Evolutionary conservation across 225 moss, liverwort and hornwort species (phyloP).

Genomic region (Marchantia polymorpha): DNA sequence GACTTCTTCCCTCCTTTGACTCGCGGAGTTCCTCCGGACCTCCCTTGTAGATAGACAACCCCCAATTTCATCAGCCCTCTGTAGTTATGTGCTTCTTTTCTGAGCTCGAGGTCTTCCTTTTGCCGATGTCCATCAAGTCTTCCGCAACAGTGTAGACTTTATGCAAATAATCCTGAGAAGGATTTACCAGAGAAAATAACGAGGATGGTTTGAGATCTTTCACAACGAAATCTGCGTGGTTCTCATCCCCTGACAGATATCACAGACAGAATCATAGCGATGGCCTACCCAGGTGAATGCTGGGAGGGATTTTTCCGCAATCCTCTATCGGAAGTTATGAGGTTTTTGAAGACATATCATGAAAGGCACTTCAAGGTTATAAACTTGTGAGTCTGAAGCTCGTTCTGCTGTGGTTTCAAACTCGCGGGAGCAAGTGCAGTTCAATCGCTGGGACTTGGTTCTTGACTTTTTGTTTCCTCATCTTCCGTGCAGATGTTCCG

Average conservation of each 20-base stretch:
- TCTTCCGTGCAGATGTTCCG: slow-evolving; percentile 47
- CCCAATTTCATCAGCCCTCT: neutral
- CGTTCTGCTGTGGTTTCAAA: neutral
- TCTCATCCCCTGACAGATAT: slow-evolving; percentile 39
- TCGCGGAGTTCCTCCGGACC: no score
- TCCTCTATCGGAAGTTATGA: slow-evolving; percentile 55
- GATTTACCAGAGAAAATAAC: neutral
- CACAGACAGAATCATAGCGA: slow-evolving; percentile 56
- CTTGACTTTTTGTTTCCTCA: slow-evolving; percentile 2
- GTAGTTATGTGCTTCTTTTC: neutral
- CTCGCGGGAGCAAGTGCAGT: neutral
- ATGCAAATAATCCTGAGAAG: neutral
- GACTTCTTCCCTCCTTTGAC: neutral
- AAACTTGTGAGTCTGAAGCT: slow-evolving; percentile 55
- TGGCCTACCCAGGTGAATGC: slow-evolving; percentile 60
- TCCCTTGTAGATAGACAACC: no score
- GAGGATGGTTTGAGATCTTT: neutral
- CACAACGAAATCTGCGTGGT: neutral
- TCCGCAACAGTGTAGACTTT: neutral
- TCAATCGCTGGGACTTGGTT: neutral
- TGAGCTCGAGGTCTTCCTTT: neutral
- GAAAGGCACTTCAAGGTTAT: slow-evolving; percentile 55
- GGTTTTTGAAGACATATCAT: slow-evolving; percentile 60
- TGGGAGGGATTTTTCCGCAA: slow-evolving; percentile 55
- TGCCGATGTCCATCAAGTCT: neutral